Base-by-base conservation (phyloP, 1,284 basidiomycete species). In the Ceratobasidium sp. region DNA sequence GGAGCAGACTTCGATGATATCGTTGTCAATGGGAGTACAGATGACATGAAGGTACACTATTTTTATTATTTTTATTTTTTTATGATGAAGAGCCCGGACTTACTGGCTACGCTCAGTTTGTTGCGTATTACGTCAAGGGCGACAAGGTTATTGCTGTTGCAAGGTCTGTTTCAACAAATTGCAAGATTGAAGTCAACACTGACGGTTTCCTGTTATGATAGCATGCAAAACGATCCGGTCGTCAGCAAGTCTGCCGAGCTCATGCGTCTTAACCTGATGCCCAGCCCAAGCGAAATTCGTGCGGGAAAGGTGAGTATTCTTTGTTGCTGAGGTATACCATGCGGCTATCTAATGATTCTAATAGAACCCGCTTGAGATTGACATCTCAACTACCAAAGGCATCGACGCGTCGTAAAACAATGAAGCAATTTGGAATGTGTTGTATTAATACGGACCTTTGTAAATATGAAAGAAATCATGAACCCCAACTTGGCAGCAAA, bases 201-300 rank as follows among this genome's bases (percentile, higher is more conserved):
- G n/a, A n/a, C n/a, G n/a, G n/a, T n/a, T n/a, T n/a, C n/a, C n/a
- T n/a, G n/a, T n/a, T 28, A 17, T 37, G 17, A 4, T 37, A 93
- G 91, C 80, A 94, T 95, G 92, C 91, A 92, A 83, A 89, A 89
- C 76, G 94, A 95, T 81, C 93, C 95, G 0, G 87, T 95, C 51
- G 93, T 96, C 74, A 88, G 89, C 79, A 93, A 95, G 84, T 89
- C 90, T 3, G 91, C 93, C 20, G 95, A 97, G 84, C 86, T 98
- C 66, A 84, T 98, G 80, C 87, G 93, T 63, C 84, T 94, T 60
- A 90, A 90, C 17, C 86, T 92, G 79, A 97, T 98, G 94, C 95
- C 95, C 3, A 87, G 90, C 17, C 87, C 92, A 2, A 87, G 90
- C 17, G 94, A 96, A 81, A 85, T 98, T 81, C 91, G 87, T 83